Evolutionary conservation across 169 alveolate genomes (phyloP).

Genomic region (Perkinsus marinus): DNA sequence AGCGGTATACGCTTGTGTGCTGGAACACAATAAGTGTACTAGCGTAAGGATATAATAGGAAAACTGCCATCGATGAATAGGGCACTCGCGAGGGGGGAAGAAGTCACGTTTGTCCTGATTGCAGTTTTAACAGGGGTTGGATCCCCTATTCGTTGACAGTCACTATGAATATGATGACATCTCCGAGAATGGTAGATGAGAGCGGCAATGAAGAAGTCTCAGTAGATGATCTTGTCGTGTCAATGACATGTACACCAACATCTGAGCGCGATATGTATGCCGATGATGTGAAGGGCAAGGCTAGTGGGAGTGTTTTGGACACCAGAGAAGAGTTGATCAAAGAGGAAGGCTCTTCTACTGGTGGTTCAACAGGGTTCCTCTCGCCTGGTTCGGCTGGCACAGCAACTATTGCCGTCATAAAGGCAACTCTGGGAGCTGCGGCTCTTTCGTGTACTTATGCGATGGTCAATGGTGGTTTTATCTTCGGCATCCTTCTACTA

Average conservation of each 20-base stretch:
- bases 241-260: neutral
- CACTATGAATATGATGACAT: neutral
- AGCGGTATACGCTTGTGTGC: too few species aligned
- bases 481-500: neutral
- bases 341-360: neutral
- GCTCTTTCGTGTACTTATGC: neutral
- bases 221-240: neutral
- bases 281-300: neutral
- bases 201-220: neutral
- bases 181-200: neutral
- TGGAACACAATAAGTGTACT: too few species aligned
- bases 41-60: too few species aligned
- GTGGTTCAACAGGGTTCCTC: neutral
- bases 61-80: too few species aligned
- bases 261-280: neutral
- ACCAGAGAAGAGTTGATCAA: too few species aligned
- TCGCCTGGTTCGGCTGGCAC: neutral
- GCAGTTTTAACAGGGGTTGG: neutral
- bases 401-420: neutral
- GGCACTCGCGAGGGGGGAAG: too few species aligned
- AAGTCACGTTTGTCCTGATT: too few species aligned
- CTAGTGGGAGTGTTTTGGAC: too few species aligned
- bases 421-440: neutral
- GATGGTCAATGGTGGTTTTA: neutral
- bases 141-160: neutral